Evolutionary conservation across 2,329 filamentous ascomycete genomes (phyloP), one percentile per base, ranked within the genome.

Genomic region (Epicoccum nigrum): DNA sequence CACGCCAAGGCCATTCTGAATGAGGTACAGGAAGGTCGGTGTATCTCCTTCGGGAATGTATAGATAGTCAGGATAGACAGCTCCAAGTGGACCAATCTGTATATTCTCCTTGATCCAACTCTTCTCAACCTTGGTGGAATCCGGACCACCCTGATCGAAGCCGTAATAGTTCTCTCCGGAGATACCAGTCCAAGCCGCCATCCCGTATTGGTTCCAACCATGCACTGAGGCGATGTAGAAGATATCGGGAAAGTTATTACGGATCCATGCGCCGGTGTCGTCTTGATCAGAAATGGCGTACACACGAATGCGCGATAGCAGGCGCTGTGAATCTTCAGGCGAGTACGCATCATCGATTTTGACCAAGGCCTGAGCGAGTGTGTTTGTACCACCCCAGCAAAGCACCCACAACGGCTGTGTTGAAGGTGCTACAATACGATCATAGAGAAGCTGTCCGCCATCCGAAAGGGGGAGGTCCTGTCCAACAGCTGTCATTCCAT

Each of bases 221-320:
- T 85, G 83, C 1, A 84, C 65, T 0, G 79, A 82, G 12, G 71
- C 72, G 45, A 86, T 83, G 64, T 83, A 85, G 57, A 82, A 80
- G 6, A 85, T 62, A 20, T 81, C 76, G 0, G 83, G 81, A 52
- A 78, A 85, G 2, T 74, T 76, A 37, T 73, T 68, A 13, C 83
- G 77, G 28, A 86, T 80, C 82, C 82, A 85, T 0, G 76, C 67
- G 0, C 81, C 82, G 0, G 79, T 78, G 54, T 86, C 78, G 54
- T 85, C 83, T 56, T 85, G 83, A 55, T 85, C 83, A 6, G 81
- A 83, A 46, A 85, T 84, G 28, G 82, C 70, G 23, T 73, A 73
- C 3, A 73, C 64, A 2, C 70, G 65, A 2, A 73, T 33, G 9
- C 69, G 64, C 1, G 69, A 71, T 15, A 69, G 55, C 1, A 72